Base-by-base conservation (phyloP, 345 rosid species). In the Odontarrhena argentea region DNA sequence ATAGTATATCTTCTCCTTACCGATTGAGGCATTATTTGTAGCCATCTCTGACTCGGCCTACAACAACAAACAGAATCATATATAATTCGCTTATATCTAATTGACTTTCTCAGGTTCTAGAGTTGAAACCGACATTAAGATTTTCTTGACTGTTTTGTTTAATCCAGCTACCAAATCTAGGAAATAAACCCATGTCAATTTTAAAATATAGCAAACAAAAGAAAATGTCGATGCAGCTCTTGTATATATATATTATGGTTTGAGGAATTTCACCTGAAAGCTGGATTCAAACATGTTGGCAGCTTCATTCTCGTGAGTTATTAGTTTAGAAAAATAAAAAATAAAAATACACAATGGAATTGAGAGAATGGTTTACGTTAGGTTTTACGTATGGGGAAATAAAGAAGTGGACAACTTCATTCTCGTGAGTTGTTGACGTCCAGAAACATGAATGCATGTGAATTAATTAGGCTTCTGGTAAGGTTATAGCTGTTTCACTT, bases 21-120 rank as follows among this genome's bases (percentile, higher is more conserved):
- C 7, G 26, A 18, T 1, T 1, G 14, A 10, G 15, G 35, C 4
- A 50, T 26, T 25, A 26, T 50, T 50, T 8, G 6, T 43, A 8
- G 8, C 47, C 14, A 8, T 41, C 44, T 41, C 44, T 12, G 44
- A 8, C 44, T 28, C 32, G 36, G 36, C 67, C 87, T 83, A 82
- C 52, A n/a, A 63, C 18, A 38, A 53, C 36, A 71, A 59, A 49
- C 10, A 49, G 13, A 48, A 7, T 8, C n/a, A 18, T 18, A 18
- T 18, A 51, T 30, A 0, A 51, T 8, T 1, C 6, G 36, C n/a
- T 44, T n/a, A 42, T 38, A 8, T 38, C 3, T 8, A 38, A 2
- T 38, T 12, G 8, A 5, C 22, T 32, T 32, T 1, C 11, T 32
- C 2, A 38, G 57, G 3, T 37, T 4, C 1, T 37, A 9, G 14